Evolutionary conservation across 495 filamentous ascomycete genomes (phyloP), one percentile per base, ranked within the genome.

Genomic region (Cercophora newfieldiana): DNA sequence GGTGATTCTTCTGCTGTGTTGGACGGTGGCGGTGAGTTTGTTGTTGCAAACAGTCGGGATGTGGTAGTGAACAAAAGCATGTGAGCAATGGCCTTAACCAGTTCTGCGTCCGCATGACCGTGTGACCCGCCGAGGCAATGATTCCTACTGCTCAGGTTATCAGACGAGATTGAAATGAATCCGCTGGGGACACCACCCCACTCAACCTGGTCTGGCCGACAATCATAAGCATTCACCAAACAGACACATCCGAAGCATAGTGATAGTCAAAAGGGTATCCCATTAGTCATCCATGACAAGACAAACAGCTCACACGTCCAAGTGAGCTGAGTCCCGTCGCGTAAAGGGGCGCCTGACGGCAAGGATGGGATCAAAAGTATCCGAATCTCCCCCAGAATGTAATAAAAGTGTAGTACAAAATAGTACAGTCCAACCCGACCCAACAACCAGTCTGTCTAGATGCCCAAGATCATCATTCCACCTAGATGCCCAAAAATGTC

Each of bases 381-480:
- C 12, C 37, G n/a, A 44, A 44, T 44, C 37, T 44, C 30, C 48
- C 48, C 50, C 16, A n/a, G 25, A 55, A 55, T 55, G 51, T 10
- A 55, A 26, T 24, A 53, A 26, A 24, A 26, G 10, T 25, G 26
- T 26, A 55, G 26, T 24, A 55, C 10, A 55, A 55, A 55, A 26
- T 53, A 57, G 54, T 29, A 31, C 28, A 58, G 19, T 19, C 50
- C 19, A 7, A 53, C 19, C 50, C 19, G 24, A 18, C 37, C n/a
- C 50, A n/a, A 53, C 50, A 14, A 53, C n/a, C 50, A 22, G 5
- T 53, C 50, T 53, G 12, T 53, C 50, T 44, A 53, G 50, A 53
- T 53, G 21, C 50, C 6, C 50, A 7, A 53, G 50, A 53, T 26
- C 19, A 53, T 24, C 25, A 22, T 19, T 22, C 50, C n/a, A n/a